A percentile compares a stretch with the other conserved stretches of the same genome.
Evolutionary conservation across 2,329 filamentous ascomycete species (phyloP).

Genomic region (Microdochium paspali): DNA sequence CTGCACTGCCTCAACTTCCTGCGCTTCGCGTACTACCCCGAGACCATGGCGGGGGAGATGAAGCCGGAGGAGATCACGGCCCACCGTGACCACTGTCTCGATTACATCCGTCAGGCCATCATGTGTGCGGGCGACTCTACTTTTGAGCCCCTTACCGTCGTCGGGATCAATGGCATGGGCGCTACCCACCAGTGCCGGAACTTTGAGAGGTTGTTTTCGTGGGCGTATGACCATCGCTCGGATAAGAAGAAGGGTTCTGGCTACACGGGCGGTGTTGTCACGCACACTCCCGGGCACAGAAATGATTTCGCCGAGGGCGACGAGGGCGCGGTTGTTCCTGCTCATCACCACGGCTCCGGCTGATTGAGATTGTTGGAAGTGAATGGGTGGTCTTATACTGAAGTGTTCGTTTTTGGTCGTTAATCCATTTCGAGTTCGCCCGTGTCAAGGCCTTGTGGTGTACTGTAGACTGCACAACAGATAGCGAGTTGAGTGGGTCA

Average conservation of each 20-base stretch:
- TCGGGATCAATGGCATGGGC: slow-evolving; percentile 45
- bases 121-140: slow-evolving; percentile 41
- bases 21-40: slow-evolving; percentile 4
- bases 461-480: no score
- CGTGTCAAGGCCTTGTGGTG: no score
- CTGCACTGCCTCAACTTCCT: slow-evolving; percentile 10
- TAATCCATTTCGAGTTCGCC: no score
- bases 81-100: slow-evolving; percentile 34
- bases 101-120: slow-evolving; percentile 40
- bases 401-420: no score
- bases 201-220: slow-evolving; percentile 26
- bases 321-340: background rate
- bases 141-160: slow-evolving; percentile 7
- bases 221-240: slow-evolving; percentile 1
- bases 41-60: background rate
- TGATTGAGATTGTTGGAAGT: background rate
- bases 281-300: slow-evolving; percentile 1
- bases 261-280: slow-evolving; percentile 1
- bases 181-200: slow-evolving; percentile 45
- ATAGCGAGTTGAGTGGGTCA: no score
- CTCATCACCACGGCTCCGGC: background rate
- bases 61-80: slow-evolving; percentile 8
- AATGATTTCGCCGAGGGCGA: background rate
- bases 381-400: no score
- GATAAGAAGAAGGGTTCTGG: background rate